Conservation (phyloP, 352 stramenopile genomes). For the Peronospora tabacina region DNA sequence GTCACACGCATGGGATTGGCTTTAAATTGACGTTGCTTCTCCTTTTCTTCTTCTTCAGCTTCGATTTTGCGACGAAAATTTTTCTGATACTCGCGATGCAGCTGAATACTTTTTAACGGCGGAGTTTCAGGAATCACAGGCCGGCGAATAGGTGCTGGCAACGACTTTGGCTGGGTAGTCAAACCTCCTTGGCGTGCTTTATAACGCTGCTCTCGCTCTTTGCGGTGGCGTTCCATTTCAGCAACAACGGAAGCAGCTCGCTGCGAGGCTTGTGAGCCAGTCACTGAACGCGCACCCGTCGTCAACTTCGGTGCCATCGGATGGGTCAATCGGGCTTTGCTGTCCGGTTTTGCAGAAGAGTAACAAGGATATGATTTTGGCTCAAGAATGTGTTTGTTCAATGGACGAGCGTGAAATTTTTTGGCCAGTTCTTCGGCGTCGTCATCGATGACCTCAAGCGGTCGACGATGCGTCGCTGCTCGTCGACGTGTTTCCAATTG, state of each 20-base stretch:
- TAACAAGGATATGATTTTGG: slow-evolving; percentile 27
- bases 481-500: slow-evolving; percentile 60
- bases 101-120: slow-evolving; percentile 60
- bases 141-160: slow-evolving; percentile 13
- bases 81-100: slow-evolving; percentile 64
- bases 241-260: slow-evolving; percentile 24
- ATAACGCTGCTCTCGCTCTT: slow-evolving; percentile 35
- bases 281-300: slow-evolving; percentile 31
- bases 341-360: slow-evolving; percentile 23
- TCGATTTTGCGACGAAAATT: slow-evolving; percentile 54
- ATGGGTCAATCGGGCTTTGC: slow-evolving; percentile 34
- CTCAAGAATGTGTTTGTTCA: slow-evolving; percentile 51
- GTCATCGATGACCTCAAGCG: slow-evolving; percentile 52
- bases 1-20: slow-evolving; percentile 62
- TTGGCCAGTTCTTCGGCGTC: slow-evolving; percentile 63
- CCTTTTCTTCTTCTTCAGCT: slow-evolving; percentile 46
- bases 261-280: slow-evolving; percentile 27
- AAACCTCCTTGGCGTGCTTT: slow-evolving; percentile 22
- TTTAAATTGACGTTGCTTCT: slow-evolving; percentile 54
- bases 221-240: slow-evolving; percentile 37
- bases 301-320: slow-evolving; percentile 39
- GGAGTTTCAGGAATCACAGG: slow-evolving; percentile 64
- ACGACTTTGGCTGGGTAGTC: slow-evolving; percentile 10
- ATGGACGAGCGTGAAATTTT: slow-evolving; percentile 70
- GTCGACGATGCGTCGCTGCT: slow-evolving; percentile 44